Evolutionary conservation across 2,329 filamentous ascomycete species (phyloP), one percentile per base, ranked within the genome.

Genomic region (Fusarium coffeatum): DNA sequence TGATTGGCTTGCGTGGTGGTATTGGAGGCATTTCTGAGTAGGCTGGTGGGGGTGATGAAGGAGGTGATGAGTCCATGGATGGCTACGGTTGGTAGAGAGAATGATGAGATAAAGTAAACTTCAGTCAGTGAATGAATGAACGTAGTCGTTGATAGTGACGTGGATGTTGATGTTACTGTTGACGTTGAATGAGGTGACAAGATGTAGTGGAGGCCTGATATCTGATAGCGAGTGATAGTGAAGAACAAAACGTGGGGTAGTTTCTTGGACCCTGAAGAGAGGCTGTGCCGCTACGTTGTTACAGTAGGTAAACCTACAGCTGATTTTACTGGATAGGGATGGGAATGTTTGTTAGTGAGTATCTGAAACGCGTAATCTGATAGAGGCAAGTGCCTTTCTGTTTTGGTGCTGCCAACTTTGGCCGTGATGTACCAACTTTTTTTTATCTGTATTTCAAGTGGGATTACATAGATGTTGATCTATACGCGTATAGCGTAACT

Each of bases 1-100:
- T 64, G 49, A 47, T 45, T 46, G 53, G 51, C n/a, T 63, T 69
- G 20, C 66, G 66, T 54, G 60, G 68, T 60, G 66, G 66, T 43
- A 53, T 55, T 45, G 56, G 63, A 51, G 53, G 68, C 54, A 34
- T 68, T 43, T 68, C 66, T n/a, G 59, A 55, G 43, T 67, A 68
- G 23, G 70, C 59, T 27, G 63, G 66, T 32, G 71, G 68, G 43
- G 68, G 59, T 28, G 68, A 48, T 28, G 67, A 49, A 32, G 61
- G 55, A 15, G 49, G 49, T n/a, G 34, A 37, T n/a, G 34, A n/a
- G 18, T 18, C 34, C 34, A 59, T 46, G 50, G 56, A 64, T 69
- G 34, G 51, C 67, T 56, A 30, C 47, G n/a, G 41, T 32, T 34
- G 25, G 13, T 15, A 42, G 28, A 47, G n/a, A 25, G 23, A 30